phyloP scores from a whole-genome alignment of 306 rosid genomes.

The Fragaria ananassa region DNA sequence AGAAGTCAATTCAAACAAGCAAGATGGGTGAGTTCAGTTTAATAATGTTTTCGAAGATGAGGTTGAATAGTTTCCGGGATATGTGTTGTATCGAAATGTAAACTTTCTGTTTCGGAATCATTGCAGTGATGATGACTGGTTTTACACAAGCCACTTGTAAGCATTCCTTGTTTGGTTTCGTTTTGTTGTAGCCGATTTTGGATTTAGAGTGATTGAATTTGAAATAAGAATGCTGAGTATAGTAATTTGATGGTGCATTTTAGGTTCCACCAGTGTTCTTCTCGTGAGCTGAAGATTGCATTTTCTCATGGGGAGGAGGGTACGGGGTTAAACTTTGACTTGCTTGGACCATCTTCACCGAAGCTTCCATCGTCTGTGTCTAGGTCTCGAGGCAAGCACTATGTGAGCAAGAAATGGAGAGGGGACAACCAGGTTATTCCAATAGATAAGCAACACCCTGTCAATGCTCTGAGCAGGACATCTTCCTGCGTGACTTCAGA shows the following conservation, averaged over 20 bases:
- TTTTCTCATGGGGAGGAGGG: slow-evolving; percentile 48
- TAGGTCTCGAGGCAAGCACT: slow-evolving; percentile 70
- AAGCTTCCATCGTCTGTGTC: slow-evolving; percentile 63
- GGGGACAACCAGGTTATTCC: slow-evolving; percentile 29
- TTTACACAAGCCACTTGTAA: slow-evolving; percentile 64
- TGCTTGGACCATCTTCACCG: slow-evolving; percentile 38
- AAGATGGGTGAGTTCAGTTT: slow-evolving; percentile 44
- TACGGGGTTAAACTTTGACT: slow-evolving; percentile 33
- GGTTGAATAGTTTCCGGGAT: not conserved
- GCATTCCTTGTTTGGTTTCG: slow-evolving; percentile 9
- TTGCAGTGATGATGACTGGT: slow-evolving; percentile 69
- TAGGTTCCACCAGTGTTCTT: slow-evolving; percentile 76
- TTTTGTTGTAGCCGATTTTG: not conserved
- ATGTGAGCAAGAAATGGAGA: slow-evolving; percentile 52
- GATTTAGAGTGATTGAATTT: not conserved
- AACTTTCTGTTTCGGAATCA: slow-evolving; percentile 15
- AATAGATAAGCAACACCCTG: slow-evolving; percentile 37
- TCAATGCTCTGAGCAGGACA: slow-evolving; percentile 35
- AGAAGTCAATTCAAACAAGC: slow-evolving; percentile 39
- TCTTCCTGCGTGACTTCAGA: slow-evolving; percentile 27
- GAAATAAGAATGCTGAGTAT: slow-evolving; percentile 11
- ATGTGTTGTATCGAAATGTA: slow-evolving; percentile 6
- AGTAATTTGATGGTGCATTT: slow-evolving; percentile 27
- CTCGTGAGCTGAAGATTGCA: slow-evolving; percentile 51
- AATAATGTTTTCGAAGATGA: not conserved